Conservation (phyloP, 805 yeast species). For the Vanderwaltozyma verrucispora region DNA sequence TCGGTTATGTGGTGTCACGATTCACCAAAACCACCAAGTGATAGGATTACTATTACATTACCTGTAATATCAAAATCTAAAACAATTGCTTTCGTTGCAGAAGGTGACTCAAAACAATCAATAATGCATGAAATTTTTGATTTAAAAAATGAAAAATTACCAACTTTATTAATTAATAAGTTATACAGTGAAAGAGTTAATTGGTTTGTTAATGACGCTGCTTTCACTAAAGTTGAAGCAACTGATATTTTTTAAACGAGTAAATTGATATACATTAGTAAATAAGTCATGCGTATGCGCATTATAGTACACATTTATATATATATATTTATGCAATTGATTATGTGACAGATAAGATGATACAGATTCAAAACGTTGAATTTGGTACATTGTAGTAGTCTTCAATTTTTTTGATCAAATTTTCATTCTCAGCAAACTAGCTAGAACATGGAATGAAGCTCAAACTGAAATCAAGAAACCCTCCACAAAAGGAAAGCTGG, state of each 20-base stretch:
- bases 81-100: slow-evolving; percentile 71
- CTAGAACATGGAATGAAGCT: too few relatives aligned
- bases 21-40: slow-evolving; percentile 90
- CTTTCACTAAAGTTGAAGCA: slow-evolving; percentile 34
- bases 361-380: too few relatives aligned
- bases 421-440: too few relatives aligned
- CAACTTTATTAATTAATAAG: slow-evolving; percentile 66
- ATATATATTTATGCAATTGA: too few relatives aligned
- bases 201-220: slow-evolving; percentile 83
- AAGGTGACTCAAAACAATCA: slow-evolving; percentile 75
- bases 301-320: too few relatives aligned
- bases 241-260: neutral
- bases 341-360: too few relatives aligned
- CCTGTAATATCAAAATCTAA: slow-evolving; percentile 48
- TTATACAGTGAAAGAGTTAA: slow-evolving; percentile 42
- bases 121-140: slow-evolving; percentile 63
- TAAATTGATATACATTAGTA: too few relatives aligned
- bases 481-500: too few relatives aligned
- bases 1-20: slow-evolving; percentile 59
- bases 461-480: too few relatives aligned
- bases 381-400: too few relatives aligned
- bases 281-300: too few relatives aligned
- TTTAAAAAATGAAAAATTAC: slow-evolving; percentile 39
- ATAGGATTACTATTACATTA: slow-evolving; percentile 82
- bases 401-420: too few relatives aligned